Evolutionary conservation across 768 basidiomycete genomes (phyloP).

Genomic region (Lactarius psammicola): DNA sequence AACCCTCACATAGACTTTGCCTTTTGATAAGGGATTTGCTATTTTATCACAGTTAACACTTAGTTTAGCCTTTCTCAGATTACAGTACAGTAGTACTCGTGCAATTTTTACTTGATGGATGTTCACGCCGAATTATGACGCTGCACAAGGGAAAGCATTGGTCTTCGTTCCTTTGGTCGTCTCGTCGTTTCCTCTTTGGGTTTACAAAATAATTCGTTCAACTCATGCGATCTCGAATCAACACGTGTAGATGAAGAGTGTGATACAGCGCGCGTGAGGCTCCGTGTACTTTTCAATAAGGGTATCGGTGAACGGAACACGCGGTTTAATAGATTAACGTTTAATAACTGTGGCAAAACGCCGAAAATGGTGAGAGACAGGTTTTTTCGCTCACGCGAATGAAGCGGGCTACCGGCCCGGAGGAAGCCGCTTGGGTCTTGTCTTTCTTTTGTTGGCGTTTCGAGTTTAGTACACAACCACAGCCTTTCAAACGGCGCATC

Average conservation of each 20-base stretch:
- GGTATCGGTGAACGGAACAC: no score
- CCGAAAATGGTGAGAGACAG: no score
- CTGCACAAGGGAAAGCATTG: neutral
- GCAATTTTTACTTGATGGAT: neutral
- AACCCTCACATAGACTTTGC: neutral
- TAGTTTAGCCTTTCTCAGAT: neutral
- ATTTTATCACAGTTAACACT: neutral
- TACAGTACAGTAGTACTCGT: neutral
- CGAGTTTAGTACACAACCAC: neutral
- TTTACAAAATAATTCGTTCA: neutral
- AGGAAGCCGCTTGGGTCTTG: neutral
- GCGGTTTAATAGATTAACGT: no score
- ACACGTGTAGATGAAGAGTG: no score
- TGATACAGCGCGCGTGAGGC: no score
- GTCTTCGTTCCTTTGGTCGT: neutral
- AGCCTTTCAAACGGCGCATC: constrained; percentile 3
- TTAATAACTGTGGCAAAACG: no score
- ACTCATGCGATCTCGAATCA: neutral
- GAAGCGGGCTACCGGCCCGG: neutral
- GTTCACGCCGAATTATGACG: neutral
- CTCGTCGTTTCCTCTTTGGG: neutral
- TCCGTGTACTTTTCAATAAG: no score
- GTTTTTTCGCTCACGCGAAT: neutral
- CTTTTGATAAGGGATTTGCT: neutral
- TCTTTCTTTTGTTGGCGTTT: neutral